Base-by-base conservation (phyloP, 345 rosid species). In the Abelmoschus esculentus region DNA sequence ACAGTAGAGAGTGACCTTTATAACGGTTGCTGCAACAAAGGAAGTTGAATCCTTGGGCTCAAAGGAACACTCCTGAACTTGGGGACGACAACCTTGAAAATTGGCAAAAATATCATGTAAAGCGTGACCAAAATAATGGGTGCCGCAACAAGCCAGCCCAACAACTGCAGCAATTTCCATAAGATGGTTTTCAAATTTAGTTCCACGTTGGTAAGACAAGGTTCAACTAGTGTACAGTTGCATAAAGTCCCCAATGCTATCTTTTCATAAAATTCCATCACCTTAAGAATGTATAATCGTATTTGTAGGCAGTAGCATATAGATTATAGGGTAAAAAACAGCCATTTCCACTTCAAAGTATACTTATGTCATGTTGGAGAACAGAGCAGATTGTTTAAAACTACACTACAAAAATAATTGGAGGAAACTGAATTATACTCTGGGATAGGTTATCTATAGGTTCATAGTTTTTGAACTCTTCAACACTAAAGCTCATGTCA, bases 141-240 rank as follows among this genome's bases (percentile, higher is more conserved):
- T 11, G 85, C 81, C 0, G 90, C 87, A 1, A 89, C 83, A 50
- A 84, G 78, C 96, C 92, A 89, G 73, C 96, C 96, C 75, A 87
- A 49, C 80, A 89, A 67, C 96, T 89, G 90, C 84, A 74, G 14
- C 75, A 66, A 69, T 70, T 55, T 38, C 59, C 59, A 55, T 55
- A 55, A 22, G 59, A 63, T 53, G 36, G 8, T 54, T 66, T 73
- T 71, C 32, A 58, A 47, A 55, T 22, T 28, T 55, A 55, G 9
- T 55, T 55, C 59, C 56, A 42, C 6, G 44, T 58, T 5, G 31
- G 28, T 28, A 17, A 66, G 18, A 29, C 31, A 47, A 26, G 19
- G 11, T 28, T 66, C 40, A 47, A 47, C 56, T 46, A 46, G 3
- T 55, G 31, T 55, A 10, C 59, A 55, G 7, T 55, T 54, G 19